These are phyloP conservation scores for Boechera retrofracta DNA, from an alignment of 345 rosid genomes.

Conservation along the genomic window DNA sequence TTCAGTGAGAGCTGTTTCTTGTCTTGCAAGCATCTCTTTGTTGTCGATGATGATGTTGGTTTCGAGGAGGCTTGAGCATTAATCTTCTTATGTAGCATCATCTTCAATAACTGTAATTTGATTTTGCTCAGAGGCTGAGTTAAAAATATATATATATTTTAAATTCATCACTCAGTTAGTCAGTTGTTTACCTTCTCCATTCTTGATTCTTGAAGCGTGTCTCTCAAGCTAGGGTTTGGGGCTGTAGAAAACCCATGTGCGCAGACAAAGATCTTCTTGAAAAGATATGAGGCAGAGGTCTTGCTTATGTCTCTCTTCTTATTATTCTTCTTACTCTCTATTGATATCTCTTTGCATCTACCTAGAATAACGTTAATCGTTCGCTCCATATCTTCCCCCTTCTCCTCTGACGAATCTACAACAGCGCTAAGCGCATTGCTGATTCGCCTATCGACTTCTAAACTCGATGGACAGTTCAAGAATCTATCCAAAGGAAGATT, in stretches of 20 bases:
- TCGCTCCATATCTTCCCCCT: constrained; percentile 75
- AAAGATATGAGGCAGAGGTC: constrained; percentile 70
- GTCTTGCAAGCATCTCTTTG: constrained; percentile 60
- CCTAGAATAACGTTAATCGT: constrained; percentile 78
- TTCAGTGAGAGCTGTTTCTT: constrained; percentile 38
- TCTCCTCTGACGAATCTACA: constrained; percentile 51
- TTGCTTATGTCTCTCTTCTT: constrained; percentile 56
- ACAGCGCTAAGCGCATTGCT: constrained; percentile 53
- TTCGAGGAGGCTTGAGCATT: constrained; percentile 56
- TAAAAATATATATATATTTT: neutral
- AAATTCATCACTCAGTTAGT: neutral
- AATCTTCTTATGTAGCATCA: constrained; percentile 85
- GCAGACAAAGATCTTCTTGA: constrained; percentile 81
- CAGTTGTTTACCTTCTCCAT: constrained; percentile 79
- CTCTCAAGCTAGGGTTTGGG: constrained; percentile 75
- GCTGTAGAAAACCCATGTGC: constrained; percentile 57
- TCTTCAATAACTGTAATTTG: constrained; percentile 67
- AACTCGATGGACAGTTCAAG: constrained; percentile 94
- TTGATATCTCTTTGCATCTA: constrained; percentile 84
- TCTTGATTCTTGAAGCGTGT: constrained; percentile 80
- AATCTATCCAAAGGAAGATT: constrained; percentile 88
- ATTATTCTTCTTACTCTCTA: constrained; percentile 60
- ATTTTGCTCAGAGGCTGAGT: neutral
- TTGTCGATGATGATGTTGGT: constrained; percentile 52
- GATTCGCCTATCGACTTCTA: constrained; percentile 83